Evolutionary conservation across 129 eudicot species (phyloP).

Genomic region (Scalesia atractyloides): DNA sequence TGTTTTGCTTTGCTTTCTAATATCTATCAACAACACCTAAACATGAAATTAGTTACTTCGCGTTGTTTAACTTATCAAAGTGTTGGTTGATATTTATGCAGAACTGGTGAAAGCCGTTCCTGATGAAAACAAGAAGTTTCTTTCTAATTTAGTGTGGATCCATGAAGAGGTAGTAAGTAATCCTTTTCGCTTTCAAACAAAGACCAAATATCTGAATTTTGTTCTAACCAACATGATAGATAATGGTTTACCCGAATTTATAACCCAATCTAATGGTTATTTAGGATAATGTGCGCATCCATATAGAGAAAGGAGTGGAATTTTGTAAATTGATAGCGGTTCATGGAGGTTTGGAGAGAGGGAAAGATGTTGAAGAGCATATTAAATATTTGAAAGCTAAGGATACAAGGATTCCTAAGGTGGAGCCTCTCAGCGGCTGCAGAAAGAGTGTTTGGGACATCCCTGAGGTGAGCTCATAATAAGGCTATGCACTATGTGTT

Average conservation of each 20-base stretch:
- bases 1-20: too few species aligned
- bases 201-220: neutral
- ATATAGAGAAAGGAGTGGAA: slow-evolving; percentile 61
- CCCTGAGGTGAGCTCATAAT: too few species aligned
- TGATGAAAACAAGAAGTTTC: slow-evolving; percentile 76
- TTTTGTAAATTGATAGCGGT: slow-evolving; percentile 79
- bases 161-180: slow-evolving; percentile 96
- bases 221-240: too few species aligned
- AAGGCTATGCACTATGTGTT: too few species aligned
- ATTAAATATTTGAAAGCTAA: slow-evolving; percentile 58
- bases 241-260: too few species aligned
- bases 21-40: too few species aligned
- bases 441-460: slow-evolving; percentile 72
- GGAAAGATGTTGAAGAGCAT: slow-evolving; percentile 61
- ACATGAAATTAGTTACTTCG: too few species aligned
- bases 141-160: slow-evolving; percentile 83
- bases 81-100: slow-evolving; percentile 19
- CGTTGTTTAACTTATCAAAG: too few species aligned
- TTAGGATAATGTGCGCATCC: slow-evolving; percentile 71
- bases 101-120: slow-evolving; percentile 85
- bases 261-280: neutral
- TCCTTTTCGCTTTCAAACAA: neutral
- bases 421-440: slow-evolving; percentile 72
- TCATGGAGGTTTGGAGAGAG: slow-evolving; percentile 81
- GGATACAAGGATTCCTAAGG: slow-evolving; percentile 72